Evolutionary conservation across 129 eudicot species (phyloP).

Genomic region (Helichrysum umbraculigerum): DNA sequence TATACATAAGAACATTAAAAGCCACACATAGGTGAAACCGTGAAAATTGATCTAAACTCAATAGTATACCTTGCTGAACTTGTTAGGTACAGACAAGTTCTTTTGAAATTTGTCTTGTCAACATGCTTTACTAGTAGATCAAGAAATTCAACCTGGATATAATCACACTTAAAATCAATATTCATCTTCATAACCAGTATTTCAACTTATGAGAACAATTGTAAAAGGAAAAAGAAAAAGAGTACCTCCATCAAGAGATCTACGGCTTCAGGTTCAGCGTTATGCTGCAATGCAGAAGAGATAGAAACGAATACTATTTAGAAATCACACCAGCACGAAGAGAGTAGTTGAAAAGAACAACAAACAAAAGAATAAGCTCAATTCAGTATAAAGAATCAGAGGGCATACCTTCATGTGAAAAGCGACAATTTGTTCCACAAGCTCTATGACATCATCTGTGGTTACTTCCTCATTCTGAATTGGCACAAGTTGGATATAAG

Average conservation of each 20-base stretch:
- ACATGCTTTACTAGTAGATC: constrained; percentile 76
- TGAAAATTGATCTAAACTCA: constrained; percentile 1
- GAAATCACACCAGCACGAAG: not conserved
- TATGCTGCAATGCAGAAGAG: constrained; percentile 62
- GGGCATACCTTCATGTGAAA: constrained; percentile 89
- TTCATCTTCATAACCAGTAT: not conserved
- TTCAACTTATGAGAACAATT: constrained; percentile 2
- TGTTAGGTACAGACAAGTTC: constrained; percentile 75
- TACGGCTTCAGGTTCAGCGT: constrained; percentile 98
- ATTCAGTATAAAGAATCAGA: not conserved
- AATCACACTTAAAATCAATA: constrained; percentile 1
- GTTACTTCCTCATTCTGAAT: constrained; percentile 72
- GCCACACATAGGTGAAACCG: not conserved
- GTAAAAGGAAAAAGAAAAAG: not conserved
- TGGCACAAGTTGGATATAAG: constrained; percentile 10
- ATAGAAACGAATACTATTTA: not conserved
- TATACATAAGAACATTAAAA: not conserved
- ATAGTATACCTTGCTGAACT: constrained; percentile 65
- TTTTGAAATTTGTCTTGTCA: constrained; percentile 57
- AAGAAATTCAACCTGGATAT: constrained; percentile 74
- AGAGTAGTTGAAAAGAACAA: not conserved
- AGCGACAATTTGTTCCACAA: constrained; percentile 86
- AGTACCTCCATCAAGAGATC: constrained; percentile 98
- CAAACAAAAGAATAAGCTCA: not conserved
- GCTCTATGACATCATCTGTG: constrained; percentile 73